A percentile compares a stretch with the other conserved stretches of the same genome.
These are phyloP conservation scores for Carex pumila DNA, from an alignment of 176 grass and related monocot species.

Conservation along the genomic window DNA sequence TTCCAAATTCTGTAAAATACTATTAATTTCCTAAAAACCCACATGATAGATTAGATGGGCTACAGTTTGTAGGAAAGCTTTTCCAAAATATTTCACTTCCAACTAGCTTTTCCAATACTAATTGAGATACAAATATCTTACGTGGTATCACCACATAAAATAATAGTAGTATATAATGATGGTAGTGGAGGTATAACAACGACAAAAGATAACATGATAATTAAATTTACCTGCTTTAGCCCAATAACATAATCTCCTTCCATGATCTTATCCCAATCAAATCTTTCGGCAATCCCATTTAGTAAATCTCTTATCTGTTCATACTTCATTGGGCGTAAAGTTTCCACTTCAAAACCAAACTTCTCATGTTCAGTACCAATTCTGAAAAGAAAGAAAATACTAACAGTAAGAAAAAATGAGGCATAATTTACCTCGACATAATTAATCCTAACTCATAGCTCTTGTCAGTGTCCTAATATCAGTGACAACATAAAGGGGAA, in stretches of 20 bases:
- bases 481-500: conserved; percentile 1
- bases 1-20: background rate
- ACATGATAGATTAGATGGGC: background rate
- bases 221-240: conserved; percentile 60
- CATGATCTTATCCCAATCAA: conserved; percentile 92
- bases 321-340: conserved; percentile 80
- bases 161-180: background rate
- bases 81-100: background rate
- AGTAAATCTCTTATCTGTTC: conserved; percentile 85
- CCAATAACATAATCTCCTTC: conserved; percentile 79
- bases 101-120: background rate
- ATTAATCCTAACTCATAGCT: background rate
- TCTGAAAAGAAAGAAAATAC: conserved; percentile 32
- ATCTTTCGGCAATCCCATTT: conserved; percentile 71
- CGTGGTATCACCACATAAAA: background rate
- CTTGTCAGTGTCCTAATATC: background rate
- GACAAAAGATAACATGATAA: conserved; percentile 4
- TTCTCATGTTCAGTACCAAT: conserved; percentile 98
- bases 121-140: background rate
- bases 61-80: background rate
- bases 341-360: conserved; percentile 87
- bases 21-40: background rate
- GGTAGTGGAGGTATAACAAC: background rate
- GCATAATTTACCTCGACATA: background rate
- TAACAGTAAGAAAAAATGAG: background rate